Evolutionary conservation across 208 protist species (phyloP).

Genomic region (Trypanosomatidae sp.): DNA sequence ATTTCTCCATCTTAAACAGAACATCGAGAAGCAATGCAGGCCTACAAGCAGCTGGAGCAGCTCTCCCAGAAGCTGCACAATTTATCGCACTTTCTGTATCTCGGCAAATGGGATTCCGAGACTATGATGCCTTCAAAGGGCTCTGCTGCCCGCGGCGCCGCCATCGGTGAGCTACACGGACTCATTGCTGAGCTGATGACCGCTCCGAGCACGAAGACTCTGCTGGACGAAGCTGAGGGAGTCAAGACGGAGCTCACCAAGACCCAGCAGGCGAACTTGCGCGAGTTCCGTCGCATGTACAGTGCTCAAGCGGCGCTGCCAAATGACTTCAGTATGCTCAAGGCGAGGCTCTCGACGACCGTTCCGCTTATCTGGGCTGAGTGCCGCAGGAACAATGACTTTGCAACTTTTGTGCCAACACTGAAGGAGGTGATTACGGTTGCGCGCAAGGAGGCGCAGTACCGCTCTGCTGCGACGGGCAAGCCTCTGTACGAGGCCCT

Average conservation of each 20-base stretch:
- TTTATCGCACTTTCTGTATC: slow-evolving; percentile 29
- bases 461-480: slow-evolving; percentile 36
- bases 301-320: slow-evolving; percentile 38
- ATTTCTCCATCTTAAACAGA: background rate
- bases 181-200: slow-evolving; percentile 46
- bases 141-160: slow-evolving; percentile 46
- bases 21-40: background rate
- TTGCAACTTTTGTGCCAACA: slow-evolving; percentile 45
- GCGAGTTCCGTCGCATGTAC: slow-evolving; percentile 52
- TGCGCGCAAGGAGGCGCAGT: slow-evolving; percentile 57
- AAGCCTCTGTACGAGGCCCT: slow-evolving; percentile 72
- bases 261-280: slow-evolving; percentile 65
- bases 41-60: slow-evolving; percentile 17
- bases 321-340: slow-evolving; percentile 45
- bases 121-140: slow-evolving; percentile 80
- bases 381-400: slow-evolving; percentile 70
- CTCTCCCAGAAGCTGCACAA: slow-evolving; percentile 37
- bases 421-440: slow-evolving; percentile 78
- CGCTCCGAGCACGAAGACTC: slow-evolving; percentile 14
- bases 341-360: slow-evolving; percentile 34
- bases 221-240: slow-evolving; percentile 42
- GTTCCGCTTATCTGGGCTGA: slow-evolving; percentile 49
- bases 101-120: slow-evolving; percentile 69
- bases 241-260: slow-evolving; percentile 27
- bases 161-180: slow-evolving; percentile 42